These are phyloP conservation scores for Leucaena leucocephala DNA, from an alignment of 306 rosid species.

Conservation along the genomic window DNA sequence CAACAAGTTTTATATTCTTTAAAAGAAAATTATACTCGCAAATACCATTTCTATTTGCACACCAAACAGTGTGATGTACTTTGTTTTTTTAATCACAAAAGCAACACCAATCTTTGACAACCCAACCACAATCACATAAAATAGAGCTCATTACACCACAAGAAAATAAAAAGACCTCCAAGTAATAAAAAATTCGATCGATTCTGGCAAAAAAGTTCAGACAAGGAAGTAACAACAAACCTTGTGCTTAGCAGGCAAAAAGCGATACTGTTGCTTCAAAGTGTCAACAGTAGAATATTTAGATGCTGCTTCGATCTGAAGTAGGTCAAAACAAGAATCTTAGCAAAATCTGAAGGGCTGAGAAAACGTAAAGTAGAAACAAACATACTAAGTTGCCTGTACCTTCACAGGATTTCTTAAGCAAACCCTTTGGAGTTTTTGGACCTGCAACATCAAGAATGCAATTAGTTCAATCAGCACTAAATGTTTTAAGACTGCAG, in stretches of 20 bases:
- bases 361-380: background rate
- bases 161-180: background rate
- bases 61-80: background rate
- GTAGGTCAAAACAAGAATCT: conserved; percentile 18
- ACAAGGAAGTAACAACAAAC: conserved; percentile 40
- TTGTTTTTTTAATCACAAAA: background rate
- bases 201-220: background rate
- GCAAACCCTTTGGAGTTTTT: conserved; percentile 90
- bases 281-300: conserved; percentile 96
- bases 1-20: background rate
- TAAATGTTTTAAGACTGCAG: conserved; percentile 14
- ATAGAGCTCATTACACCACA: background rate
- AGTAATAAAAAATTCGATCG: background rate
- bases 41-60: background rate
- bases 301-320: conserved; percentile 86
- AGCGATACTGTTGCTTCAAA: conserved; percentile 75
- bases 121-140: background rate
- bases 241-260: conserved; percentile 74
- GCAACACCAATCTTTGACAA: conserved; percentile 8
- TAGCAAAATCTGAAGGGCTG: conserved; percentile 9
- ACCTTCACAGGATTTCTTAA: conserved; percentile 96
- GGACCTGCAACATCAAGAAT: conserved; percentile 58
- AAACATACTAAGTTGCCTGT: conserved; percentile 14
- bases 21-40: background rate
- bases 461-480: conserved; percentile 36